These are phyloP conservation scores for Phaffia rhodozyma DNA, from an alignment of 1,284 basidiomycete species.

Conservation along the genomic window DNA sequence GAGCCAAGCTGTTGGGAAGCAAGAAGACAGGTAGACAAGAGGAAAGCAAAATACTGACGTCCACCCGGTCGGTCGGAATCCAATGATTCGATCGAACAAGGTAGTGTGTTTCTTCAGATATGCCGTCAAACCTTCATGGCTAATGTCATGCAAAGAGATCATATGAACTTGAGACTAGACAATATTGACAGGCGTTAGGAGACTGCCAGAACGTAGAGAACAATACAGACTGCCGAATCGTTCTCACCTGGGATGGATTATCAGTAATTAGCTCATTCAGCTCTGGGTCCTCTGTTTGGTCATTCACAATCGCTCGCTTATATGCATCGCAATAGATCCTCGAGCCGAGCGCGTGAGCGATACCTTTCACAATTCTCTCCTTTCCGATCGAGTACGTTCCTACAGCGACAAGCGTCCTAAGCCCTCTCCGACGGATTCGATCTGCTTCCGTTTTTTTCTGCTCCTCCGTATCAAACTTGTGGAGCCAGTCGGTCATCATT, in stretches of 20 bases:
- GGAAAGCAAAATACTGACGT: conserved; percentile 45
- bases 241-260: conserved; percentile 48
- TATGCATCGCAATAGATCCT: conserved; percentile 82
- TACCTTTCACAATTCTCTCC: conserved; percentile 88
- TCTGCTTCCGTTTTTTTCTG: conserved; percentile 26
- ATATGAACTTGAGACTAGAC: conserved; percentile 64
- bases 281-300: conserved; percentile 63
- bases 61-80: conserved; percentile 90
- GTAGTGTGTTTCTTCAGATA: conserved; percentile 68
- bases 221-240: background rate
- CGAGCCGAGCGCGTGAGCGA: conserved; percentile 67
- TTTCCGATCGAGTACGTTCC: conserved; percentile 98
- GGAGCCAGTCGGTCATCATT: conserved; percentile 39
- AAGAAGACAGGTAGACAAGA: conserved; percentile 2
- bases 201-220: background rate
- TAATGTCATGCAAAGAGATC: conserved; percentile 65
- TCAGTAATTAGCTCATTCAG: conserved; percentile 64
- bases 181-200: background rate
- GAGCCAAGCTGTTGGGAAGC: conserved; percentile 6
- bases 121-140: conserved; percentile 59
- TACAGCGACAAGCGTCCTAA: conserved; percentile 59
- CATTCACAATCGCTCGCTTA: conserved; percentile 65
- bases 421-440: conserved; percentile 21
- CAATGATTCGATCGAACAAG: conserved; percentile 61
- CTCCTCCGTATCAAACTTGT: conserved; percentile 31